Evolutionary conservation across 192 early-diverging fungal genomes (phyloP).

Genomic region (Linnemannia exigua): DNA sequence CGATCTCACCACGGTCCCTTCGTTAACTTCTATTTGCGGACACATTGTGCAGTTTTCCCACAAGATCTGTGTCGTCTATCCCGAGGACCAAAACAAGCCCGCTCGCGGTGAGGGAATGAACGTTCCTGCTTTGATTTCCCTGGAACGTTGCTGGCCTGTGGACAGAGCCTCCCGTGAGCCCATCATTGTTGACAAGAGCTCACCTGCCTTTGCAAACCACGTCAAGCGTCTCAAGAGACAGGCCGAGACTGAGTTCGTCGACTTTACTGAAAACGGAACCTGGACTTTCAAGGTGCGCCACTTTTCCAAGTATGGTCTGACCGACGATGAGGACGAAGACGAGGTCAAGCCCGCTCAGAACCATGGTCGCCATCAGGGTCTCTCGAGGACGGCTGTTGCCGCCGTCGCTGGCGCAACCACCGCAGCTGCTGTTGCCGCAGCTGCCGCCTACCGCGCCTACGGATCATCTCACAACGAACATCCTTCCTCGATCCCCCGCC

Average conservation of each 20-base stretch:
- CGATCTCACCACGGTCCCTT: conserved; percentile 77
- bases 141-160: conserved; percentile 87
- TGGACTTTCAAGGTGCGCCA: conserved; percentile 97
- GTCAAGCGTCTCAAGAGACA: conserved; percentile 77
- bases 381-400: not conserved
- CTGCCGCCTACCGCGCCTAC: not conserved
- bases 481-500: not conserved
- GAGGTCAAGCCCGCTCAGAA: conserved; percentile 58
- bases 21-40: conserved; percentile 78
- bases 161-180: conserved; percentile 80
- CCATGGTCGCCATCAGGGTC: not conserved
- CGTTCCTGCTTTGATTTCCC: conserved; percentile 82
- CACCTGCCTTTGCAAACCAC: conserved; percentile 78
- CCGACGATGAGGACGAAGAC: conserved; percentile 75
- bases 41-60: conserved; percentile 81
- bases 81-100: conserved; percentile 83
- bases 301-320: conserved; percentile 86
- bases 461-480: not conserved
- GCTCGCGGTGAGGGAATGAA: conserved; percentile 90
- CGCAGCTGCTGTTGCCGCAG: not conserved
- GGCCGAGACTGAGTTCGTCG: conserved; percentile 85
- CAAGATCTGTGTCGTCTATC: conserved; percentile 84
- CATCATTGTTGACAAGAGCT: conserved; percentile 73
- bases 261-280: conserved; percentile 79
- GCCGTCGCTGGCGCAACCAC: not conserved